Percentiles rank a stretch among this genome's conserved stretches.
phyloP scores from a whole-genome alignment of 441 rosid genomes.

The Hypseocharis bilobata region DNA sequence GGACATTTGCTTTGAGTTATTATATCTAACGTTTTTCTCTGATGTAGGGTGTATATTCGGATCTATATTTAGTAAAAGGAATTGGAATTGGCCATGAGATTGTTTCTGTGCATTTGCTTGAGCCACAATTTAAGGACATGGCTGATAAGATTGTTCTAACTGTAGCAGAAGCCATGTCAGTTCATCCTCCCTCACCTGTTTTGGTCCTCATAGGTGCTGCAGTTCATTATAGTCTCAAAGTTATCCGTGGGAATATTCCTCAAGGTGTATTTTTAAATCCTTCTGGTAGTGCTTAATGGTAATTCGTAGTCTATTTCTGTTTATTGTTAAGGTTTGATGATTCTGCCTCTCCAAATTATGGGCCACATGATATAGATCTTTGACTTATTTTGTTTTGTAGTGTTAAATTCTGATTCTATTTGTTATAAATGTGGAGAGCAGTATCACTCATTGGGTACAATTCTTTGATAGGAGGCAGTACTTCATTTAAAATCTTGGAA shows the following conservation, averaged over 20 bases:
- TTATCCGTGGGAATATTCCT: slow-evolving; percentile 64
- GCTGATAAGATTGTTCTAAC: slow-evolving; percentile 68
- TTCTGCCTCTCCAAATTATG: neutral
- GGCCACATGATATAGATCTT: neutral
- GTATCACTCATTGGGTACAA: neutral
- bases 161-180: slow-evolving; percentile 94
- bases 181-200: slow-evolving; percentile 84
- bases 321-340: neutral
- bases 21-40: slow-evolving; percentile 17
- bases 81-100: slow-evolving; percentile 73
- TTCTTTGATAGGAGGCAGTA: neutral
- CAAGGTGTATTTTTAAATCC: slow-evolving; percentile 50
- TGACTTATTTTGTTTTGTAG: neutral
- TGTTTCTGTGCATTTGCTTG: slow-evolving; percentile 73
- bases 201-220: slow-evolving; percentile 74
- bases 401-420: neutral
- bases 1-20: slow-evolving; percentile 2
- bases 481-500: neutral
- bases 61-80: slow-evolving; percentile 81
- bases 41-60: slow-evolving; percentile 80
- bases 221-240: slow-evolving; percentile 58
- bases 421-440: neutral
- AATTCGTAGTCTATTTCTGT: neutral
- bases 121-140: slow-evolving; percentile 55
- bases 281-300: slow-evolving; percentile 8